Evolutionary conservation across 2,329 filamentous ascomycete genomes (phyloP).

Genomic region (Microcera coccophila): DNA sequence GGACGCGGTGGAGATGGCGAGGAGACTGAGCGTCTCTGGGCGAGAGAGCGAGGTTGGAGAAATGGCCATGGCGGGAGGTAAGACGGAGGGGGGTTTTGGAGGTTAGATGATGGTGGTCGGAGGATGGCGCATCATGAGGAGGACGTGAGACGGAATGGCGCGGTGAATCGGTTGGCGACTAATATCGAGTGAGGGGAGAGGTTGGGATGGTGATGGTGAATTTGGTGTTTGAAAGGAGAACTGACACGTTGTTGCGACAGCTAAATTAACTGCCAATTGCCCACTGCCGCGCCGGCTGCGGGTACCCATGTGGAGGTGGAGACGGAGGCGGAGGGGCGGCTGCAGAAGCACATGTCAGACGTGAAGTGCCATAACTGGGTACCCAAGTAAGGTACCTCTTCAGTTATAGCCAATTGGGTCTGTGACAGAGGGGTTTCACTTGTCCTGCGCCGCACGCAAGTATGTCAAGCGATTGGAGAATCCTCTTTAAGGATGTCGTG

Average conservation of each 20-base stretch:
- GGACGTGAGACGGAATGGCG: neutral
- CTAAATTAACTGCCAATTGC: slow-evolving; percentile 4
- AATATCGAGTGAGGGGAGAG: neutral
- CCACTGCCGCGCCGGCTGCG: too few relatives aligned
- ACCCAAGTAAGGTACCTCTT: too few relatives aligned
- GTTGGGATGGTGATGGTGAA: neutral
- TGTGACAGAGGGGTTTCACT: too few relatives aligned
- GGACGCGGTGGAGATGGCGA: slow-evolving; percentile 65
- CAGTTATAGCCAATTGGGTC: too few relatives aligned
- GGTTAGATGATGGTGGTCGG: neutral
- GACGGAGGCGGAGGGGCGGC: too few relatives aligned
- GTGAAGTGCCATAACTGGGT: too few relatives aligned
- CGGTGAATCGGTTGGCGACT: neutral
- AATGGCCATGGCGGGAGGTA: slow-evolving; percentile 24
- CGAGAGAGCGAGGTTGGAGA: slow-evolving; percentile 43
- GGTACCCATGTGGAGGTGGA: slow-evolving; percentile 7
- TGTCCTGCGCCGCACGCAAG: too few relatives aligned
- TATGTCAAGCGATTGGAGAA: too few relatives aligned
- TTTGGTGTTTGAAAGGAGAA: slow-evolving; percentile 2
- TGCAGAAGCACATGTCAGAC: slow-evolving; percentile 26
- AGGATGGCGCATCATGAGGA: neutral
- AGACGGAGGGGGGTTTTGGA: slow-evolving; percentile 3
- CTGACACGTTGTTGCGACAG: slow-evolving; percentile 21
- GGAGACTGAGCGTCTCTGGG: slow-evolving; percentile 51
- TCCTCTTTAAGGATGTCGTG: too few relatives aligned